Evolutionary conservation across 805 yeast species (phyloP).

Genomic region (Ascoidea rubescens): DNA sequence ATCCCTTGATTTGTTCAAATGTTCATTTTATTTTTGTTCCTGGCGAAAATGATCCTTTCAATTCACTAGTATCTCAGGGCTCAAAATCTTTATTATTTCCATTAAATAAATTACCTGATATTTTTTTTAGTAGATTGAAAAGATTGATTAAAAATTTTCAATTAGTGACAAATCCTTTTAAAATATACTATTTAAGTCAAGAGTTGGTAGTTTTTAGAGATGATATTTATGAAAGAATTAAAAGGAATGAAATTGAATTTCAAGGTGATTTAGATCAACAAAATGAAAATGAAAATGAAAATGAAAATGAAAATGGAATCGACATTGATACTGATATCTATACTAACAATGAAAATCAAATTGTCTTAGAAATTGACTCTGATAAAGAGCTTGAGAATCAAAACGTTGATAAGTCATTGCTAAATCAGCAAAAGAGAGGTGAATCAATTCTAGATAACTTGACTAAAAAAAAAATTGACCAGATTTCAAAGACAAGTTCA

Average conservation of each 20-base stretch:
- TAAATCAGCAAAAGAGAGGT: neutral
- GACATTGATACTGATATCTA: constrained; percentile 15
- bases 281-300: constrained; percentile 4
- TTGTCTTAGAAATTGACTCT: constrained; percentile 14
- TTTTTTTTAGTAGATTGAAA: constrained; percentile 56
- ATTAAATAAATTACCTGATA: constrained; percentile 50
- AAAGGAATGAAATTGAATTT: constrained; percentile 55
- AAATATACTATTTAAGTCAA: constrained; percentile 69
- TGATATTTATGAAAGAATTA: constrained; percentile 54
- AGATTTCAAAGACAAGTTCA: constrained; percentile 36
- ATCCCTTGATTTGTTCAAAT: constrained; percentile 33
- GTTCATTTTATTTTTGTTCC: constrained; percentile 67
- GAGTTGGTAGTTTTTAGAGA: constrained; percentile 69
- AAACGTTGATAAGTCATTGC: constrained; percentile 8
- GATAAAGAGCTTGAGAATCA: constrained; percentile 12
- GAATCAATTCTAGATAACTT: neutral
- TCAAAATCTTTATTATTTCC: constrained; percentile 51
- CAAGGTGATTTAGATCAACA: constrained; percentile 12
- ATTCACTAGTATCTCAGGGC: constrained; percentile 53
- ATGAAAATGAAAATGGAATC: constrained; percentile 12
- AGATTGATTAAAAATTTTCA: constrained; percentile 38
- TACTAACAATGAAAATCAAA: constrained; percentile 15
- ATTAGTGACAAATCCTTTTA: constrained; percentile 67
- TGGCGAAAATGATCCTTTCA: constrained; percentile 93
- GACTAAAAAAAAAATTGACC: constrained; percentile 27